Conservation (phyloP, 192 early-diverging fungal genomes). For the Chytriomyces sp. region DNA sequence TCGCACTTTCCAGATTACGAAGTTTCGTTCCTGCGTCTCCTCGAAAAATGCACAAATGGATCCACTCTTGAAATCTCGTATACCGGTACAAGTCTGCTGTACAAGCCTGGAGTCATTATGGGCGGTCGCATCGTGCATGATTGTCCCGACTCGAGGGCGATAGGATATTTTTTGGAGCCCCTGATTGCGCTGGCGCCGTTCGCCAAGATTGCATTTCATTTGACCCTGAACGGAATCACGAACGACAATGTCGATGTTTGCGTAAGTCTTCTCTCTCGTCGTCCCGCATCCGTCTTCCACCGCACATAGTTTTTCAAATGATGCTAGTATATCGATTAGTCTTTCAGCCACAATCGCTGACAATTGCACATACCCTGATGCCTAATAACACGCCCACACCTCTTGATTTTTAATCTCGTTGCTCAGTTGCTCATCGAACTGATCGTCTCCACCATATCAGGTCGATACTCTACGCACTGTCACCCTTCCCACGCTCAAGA, state of each 20-base stretch:
- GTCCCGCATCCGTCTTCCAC: not conserved
- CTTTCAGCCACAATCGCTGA: not conserved
- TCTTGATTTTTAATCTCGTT: not conserved
- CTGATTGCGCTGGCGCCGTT: slow-evolving; percentile 92
- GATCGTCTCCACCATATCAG: slow-evolving; percentile 34
- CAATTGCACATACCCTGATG: not conserved
- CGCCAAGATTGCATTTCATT: slow-evolving; percentile 78
- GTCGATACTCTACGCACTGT: slow-evolving; percentile 91
- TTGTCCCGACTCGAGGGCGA: slow-evolving; percentile 79
- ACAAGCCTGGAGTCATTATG: slow-evolving; percentile 85
- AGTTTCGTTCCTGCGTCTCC: slow-evolving; percentile 80
- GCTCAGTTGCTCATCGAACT: not conserved
- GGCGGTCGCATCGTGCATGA: slow-evolving; percentile 88
- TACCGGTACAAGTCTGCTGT: slow-evolving; percentile 84
- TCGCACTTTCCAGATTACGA: slow-evolving; percentile 76
- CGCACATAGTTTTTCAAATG: not conserved
- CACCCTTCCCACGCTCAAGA: slow-evolving; percentile 75
- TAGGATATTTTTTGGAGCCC: slow-evolving; percentile 94
- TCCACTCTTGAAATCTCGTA: slow-evolving; percentile 90
- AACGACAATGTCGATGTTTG: slow-evolving; percentile 91
- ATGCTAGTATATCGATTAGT: not conserved
- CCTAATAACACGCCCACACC: not conserved
- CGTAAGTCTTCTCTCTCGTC: slow-evolving; percentile 47
- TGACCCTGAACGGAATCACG: slow-evolving; percentile 89
- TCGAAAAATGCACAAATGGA: slow-evolving; percentile 95